Evolutionary conservation across 352 stramenopile species (phyloP).

Genomic region (Pythium dissimile): DNA sequence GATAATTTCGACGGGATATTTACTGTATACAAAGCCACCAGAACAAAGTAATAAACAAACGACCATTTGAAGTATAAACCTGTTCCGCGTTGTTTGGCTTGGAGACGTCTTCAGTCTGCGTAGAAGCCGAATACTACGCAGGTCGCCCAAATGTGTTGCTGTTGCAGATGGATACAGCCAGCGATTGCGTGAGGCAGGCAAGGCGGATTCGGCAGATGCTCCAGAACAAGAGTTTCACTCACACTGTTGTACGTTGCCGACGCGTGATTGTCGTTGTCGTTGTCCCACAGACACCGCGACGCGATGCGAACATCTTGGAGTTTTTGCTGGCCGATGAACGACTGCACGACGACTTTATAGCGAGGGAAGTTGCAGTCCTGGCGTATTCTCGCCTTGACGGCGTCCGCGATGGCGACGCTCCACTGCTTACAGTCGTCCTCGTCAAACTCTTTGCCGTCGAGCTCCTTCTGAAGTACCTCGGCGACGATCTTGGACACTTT

Average conservation of each 20-base stretch:
- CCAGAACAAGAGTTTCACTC: constrained; percentile 8
- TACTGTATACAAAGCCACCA: constrained; percentile 26
- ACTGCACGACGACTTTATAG: constrained; percentile 94
- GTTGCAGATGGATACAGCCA: too few species aligned
- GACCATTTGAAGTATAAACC: constrained; percentile 7
- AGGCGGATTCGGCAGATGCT: background rate
- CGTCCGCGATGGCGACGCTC: constrained; percentile 62
- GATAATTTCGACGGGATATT: constrained; percentile 6
- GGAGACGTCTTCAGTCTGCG: constrained; percentile 50
- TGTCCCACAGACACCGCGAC: constrained; percentile 93
- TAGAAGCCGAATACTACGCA: constrained; percentile 91
- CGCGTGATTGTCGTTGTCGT: constrained; percentile 92
- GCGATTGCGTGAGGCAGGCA: background rate
- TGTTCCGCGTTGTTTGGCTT: background rate
- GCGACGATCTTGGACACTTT: constrained; percentile 70
- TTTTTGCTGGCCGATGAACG: constrained; percentile 91
- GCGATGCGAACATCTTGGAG: constrained; percentile 93
- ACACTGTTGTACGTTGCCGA: constrained; percentile 86
- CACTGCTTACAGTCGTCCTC: constrained; percentile 66
- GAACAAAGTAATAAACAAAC: constrained; percentile 25
- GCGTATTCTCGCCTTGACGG: constrained; percentile 56
- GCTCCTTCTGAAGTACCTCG: constrained; percentile 61
- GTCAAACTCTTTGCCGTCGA: constrained; percentile 75
- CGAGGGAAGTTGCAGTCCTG: constrained; percentile 74
- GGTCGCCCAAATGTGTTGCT: constrained; percentile 88